Evolutionary conservation across 208 protist genomes (phyloP).

Genomic region (Lotmaria passim): DNA sequence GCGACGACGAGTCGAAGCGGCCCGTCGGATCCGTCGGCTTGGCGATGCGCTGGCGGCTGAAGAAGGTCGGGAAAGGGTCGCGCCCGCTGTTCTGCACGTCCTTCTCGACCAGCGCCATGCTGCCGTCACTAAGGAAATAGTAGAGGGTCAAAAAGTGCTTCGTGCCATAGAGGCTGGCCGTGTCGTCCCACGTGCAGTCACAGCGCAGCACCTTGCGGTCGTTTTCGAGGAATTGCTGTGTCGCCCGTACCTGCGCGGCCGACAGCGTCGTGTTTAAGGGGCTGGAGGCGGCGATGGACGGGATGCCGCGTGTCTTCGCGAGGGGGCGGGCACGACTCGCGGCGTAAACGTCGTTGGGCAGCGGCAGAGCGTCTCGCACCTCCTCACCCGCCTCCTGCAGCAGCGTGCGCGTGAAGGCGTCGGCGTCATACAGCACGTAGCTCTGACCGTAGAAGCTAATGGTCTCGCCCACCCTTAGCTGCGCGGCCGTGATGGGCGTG

Average conservation of each 20-base stretch:
- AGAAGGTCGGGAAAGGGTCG: constrained; percentile 96
- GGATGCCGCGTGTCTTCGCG: constrained; percentile 76
- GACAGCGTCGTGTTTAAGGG: constrained; percentile 75
- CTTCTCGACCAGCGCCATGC: constrained; percentile 95
- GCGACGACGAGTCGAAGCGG: constrained; percentile 79
- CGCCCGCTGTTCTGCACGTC: constrained; percentile 95
- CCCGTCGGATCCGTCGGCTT: constrained; percentile 67
- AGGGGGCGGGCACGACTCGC: constrained; percentile 43
- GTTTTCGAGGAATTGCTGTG: constrained; percentile 93
- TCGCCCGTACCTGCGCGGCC: constrained; percentile 84
- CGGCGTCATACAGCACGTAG: constrained; percentile 94
- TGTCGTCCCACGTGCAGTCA: constrained; percentile 96
- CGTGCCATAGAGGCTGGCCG: constrained; percentile 83
- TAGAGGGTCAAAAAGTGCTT: constrained; percentile 95
- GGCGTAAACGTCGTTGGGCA: constrained; percentile 83
- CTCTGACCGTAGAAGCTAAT: constrained; percentile 94
- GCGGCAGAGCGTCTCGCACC: constrained; percentile 47
- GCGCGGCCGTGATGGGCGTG: constrained; percentile 73
- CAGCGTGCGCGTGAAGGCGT: constrained; percentile 94
- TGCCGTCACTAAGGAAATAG: constrained; percentile 98
- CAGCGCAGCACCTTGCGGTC: constrained; percentile 98
- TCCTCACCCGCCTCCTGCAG: constrained; percentile 64
- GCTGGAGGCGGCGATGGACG: constrained; percentile 77
- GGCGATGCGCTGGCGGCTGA: constrained; percentile 90
- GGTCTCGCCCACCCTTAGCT: constrained; percentile 89